These are phyloP conservation scores for Dipodascus albidus DNA, from an alignment of 805 yeast species.

Conservation along the genomic window DNA sequence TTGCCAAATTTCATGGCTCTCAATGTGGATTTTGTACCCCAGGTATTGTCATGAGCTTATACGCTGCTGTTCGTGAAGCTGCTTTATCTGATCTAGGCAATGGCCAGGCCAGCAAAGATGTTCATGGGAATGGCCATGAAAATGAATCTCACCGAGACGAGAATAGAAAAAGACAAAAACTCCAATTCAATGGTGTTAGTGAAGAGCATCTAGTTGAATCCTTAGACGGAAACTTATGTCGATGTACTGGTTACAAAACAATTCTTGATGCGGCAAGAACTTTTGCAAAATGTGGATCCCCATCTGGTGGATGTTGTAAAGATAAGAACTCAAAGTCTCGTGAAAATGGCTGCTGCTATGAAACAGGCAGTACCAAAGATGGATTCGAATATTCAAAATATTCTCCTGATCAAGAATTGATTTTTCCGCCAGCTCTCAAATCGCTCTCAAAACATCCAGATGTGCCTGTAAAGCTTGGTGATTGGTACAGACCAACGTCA, in stretches of 20 bases:
- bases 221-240: conserved; percentile 36
- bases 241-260: conserved; percentile 42
- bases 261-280: conserved; percentile 37
- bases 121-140: conserved; percentile 18
- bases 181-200: neutral
- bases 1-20: conserved; percentile 38
- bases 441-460: conserved; percentile 21
- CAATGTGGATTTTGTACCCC: conserved; percentile 44
- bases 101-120: neutral
- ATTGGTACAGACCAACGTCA: conserved; percentile 35
- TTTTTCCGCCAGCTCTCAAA: conserved; percentile 30
- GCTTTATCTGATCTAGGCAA: no score
- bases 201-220: conserved; percentile 33
- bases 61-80: conserved; percentile 31
- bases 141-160: conserved; percentile 9
- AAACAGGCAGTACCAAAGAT: conserved; percentile 27
- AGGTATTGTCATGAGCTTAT: conserved; percentile 38
- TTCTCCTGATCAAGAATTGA: conserved; percentile 29
- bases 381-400: conserved; percentile 32
- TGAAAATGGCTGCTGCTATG: neutral
- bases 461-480: conserved; percentile 25
- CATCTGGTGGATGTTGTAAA: conserved; percentile 15
- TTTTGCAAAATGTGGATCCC: conserved; percentile 1
- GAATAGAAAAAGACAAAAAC: neutral
- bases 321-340: no score